Evolutionary conservation across 2,329 filamentous ascomycete genomes (phyloP).

Genomic region (Botrytis aclada): DNA sequence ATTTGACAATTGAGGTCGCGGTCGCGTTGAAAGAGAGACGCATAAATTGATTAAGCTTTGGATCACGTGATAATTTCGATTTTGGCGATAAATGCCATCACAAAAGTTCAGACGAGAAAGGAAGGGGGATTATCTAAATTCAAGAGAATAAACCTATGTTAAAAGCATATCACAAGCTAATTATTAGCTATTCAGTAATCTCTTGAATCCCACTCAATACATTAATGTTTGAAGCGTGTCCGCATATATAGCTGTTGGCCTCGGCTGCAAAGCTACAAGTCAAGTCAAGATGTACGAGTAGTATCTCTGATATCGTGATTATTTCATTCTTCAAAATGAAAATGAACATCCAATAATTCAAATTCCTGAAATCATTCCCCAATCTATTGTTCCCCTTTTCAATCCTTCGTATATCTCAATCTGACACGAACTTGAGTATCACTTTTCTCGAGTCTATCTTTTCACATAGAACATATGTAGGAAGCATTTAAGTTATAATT

Average conservation of each 20-base stretch:
- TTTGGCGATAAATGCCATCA: background rate
- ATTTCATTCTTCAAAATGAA: background rate
- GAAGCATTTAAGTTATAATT: background rate
- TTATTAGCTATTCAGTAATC: background rate
- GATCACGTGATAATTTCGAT: background rate
- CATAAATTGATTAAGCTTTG: constrained; percentile 1
- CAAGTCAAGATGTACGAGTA: background rate
- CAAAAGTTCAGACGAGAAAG: background rate
- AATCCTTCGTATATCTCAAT: background rate
- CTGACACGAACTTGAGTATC: background rate
- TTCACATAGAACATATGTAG: background rate
- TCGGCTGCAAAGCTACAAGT: background rate
- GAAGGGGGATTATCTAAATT: background rate
- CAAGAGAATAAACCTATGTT: background rate
- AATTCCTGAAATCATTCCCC: background rate
- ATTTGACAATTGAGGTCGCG: constrained; percentile 13
- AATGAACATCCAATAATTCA: background rate
- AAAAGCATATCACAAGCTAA: background rate
- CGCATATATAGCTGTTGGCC: background rate
- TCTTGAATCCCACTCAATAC: background rate
- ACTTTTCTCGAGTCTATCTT: background rate
- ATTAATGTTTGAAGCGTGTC: background rate
- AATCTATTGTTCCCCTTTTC: background rate
- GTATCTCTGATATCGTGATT: background rate
- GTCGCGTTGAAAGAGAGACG: background rate